phyloP scores from a whole-genome alignment of 2,329 filamentous ascomycete species.

The Periconia sp. region DNA sequence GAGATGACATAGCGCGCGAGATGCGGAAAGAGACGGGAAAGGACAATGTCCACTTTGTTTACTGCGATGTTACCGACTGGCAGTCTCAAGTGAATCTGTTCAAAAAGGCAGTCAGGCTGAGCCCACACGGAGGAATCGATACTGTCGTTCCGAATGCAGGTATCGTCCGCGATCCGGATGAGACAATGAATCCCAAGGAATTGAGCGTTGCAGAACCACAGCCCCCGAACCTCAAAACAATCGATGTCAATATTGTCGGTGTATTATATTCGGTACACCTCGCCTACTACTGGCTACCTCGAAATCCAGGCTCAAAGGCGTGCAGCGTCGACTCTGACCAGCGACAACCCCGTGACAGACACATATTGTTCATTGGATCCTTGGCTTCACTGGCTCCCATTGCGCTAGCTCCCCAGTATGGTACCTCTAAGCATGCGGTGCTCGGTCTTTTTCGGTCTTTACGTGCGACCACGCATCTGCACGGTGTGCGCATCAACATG shows the following conservation, averaged over 20 bases:
- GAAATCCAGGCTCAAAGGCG: conserved; percentile 49
- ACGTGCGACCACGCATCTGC: conserved; percentile 50
- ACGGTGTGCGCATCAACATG: conserved; percentile 64
- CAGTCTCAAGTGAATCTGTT: conserved; percentile 66
- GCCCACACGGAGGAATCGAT: conserved; percentile 60
- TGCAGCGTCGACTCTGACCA: conserved; percentile 33
- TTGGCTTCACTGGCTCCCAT: conserved; percentile 56
- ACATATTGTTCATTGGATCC: conserved; percentile 65
- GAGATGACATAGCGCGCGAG: conserved; percentile 57
- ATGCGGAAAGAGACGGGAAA: conserved; percentile 49
- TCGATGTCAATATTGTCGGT: conserved; percentile 66
- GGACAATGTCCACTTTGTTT: conserved; percentile 56
- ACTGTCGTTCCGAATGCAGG: conserved; percentile 69
- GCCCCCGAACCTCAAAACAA: conserved; percentile 54
- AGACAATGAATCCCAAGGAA: conserved; percentile 53
- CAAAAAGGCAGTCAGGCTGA: conserved; percentile 57
- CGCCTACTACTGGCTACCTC: conserved; percentile 60
- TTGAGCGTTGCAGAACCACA: conserved; percentile 50
- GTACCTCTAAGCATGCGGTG: conserved; percentile 66
- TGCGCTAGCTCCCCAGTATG: conserved; percentile 55
- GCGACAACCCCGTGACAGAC: conserved; percentile 52
- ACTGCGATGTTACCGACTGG: conserved; percentile 68
- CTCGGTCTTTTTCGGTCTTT: conserved; percentile 65
- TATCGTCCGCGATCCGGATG: conserved; percentile 48
- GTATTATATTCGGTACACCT: conserved; percentile 67